Base-by-base conservation (phyloP, 306 rosid genomes). In the Quercus cerris region DNA sequence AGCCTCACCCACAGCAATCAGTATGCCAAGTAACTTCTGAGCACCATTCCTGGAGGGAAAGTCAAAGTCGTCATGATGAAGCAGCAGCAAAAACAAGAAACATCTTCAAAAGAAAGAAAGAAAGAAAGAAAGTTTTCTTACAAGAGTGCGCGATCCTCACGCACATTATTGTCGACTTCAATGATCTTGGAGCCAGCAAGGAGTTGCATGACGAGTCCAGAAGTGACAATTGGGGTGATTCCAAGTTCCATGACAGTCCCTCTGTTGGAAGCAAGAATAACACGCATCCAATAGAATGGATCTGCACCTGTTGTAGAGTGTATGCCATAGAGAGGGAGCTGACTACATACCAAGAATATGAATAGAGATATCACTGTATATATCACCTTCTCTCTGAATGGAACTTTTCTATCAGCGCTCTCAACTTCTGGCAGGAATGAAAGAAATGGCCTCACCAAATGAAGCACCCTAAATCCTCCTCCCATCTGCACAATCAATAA, bases 211-310 rank as follows among this genome's bases (percentile, higher is more conserved):
- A 94, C 97, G 76, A 94, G 77, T 59, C 97, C 97, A 56, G 97
- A 94, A 38, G 98, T 94, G 64, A 94, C 98, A 78, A 92, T 94
- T 5, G 97, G 98, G 76, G 98, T 94, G 84, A 94, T 92, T 73
- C 96, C 97, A 54, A 94, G 98, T 84, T 94, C 98, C 98, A 94
- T 94, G 35, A 94, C 98, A 25, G 98, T 94, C 70, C 98, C 98
- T 33, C 97, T 94, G 71, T 89, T 94, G 1, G 97, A 94, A 75
- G 98, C 98, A 23, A 94, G 98, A 57, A 94, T 94, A 56, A 89
- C 96, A 80, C 97, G 94, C 97, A 94, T 94, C 98, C 98, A 94
- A 70, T 92, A 94, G 86, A 94, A 94, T 20, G 98, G 97, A 90
- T 94, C 98, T 0, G 98, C 97, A 19, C 97, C 97, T 0, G 97